Evolutionary conservation across 768 basidiomycete genomes (phyloP).

Genomic region (Phaeolepiota aurea): DNA sequence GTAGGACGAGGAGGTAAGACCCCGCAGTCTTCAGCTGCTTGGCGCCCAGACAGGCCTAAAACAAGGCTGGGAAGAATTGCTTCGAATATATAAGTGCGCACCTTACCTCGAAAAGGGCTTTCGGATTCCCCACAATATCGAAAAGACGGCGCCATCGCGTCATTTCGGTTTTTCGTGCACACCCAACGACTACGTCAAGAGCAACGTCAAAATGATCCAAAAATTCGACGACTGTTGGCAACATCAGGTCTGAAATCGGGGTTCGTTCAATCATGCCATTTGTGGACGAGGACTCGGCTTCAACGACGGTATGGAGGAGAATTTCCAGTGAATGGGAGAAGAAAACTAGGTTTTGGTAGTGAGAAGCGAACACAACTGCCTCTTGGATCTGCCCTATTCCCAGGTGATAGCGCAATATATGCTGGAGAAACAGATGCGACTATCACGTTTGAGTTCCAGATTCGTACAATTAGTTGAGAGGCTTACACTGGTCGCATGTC

Average conservation of each 20-base stretch:
- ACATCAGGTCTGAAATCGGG: too few relatives aligned
- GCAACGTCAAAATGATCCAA: conserved; percentile 90
- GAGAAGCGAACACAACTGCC: conserved; percentile 78
- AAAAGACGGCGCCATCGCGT: conserved; percentile 87
- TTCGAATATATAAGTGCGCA: not conserved
- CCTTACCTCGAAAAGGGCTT: conserved; percentile 88
- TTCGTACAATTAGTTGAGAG: not conserved
- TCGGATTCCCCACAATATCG: conserved; percentile 83
- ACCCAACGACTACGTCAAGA: conserved; percentile 90
- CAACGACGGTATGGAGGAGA: conserved; percentile 86
- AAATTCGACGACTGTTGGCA: conserved; percentile 77
- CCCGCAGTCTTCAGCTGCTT: conserved; percentile 80
- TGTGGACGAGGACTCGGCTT: conserved; percentile 56
- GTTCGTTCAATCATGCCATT: conserved; percentile 19
- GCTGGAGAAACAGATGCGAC: conserved; percentile 93
- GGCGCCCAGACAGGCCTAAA: conserved; percentile 64
- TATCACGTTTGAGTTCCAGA: conserved; percentile 17
- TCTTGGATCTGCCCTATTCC: conserved; percentile 54
- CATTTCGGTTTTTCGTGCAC: conserved; percentile 94
- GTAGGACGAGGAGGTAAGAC: conserved; percentile 88
- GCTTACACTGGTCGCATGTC: conserved; percentile 83
- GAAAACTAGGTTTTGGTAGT: conserved; percentile 84
- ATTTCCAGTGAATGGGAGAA: conserved; percentile 94
- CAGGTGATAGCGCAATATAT: conserved; percentile 80
- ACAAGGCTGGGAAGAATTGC: not conserved